Percentiles rank a stretch among this genome's conserved stretches.
Conservation (phyloP, 176 grass and related monocot genomes). For the Chrysopogon serrulatus region DNA sequence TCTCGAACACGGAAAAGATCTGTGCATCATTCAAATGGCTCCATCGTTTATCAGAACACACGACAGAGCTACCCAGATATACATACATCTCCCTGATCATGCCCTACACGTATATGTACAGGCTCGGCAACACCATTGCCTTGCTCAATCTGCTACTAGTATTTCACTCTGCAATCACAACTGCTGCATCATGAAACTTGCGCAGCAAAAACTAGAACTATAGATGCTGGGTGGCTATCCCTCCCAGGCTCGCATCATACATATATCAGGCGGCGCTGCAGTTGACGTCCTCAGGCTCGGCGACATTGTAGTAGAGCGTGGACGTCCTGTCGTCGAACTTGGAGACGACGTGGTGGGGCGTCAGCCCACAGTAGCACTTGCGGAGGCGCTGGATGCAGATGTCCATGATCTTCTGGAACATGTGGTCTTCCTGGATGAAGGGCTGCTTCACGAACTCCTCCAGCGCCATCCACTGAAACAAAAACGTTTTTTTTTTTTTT, state of each 20-base stretch:
- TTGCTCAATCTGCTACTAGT: background rate
- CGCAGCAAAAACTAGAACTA: background rate
- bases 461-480: conserved; percentile 82
- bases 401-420: conserved; percentile 96
- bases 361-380: conserved; percentile 87
- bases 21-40: too few relatives aligned
- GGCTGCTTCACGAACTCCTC: conserved; percentile 78
- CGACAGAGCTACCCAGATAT: background rate
- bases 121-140: background rate
- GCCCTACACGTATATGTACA: conserved; percentile 23
- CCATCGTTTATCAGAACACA: background rate
- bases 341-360: conserved; percentile 70
- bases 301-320: conserved; percentile 77
- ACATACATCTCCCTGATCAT: background rate
- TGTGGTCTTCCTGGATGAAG: conserved; percentile 80
- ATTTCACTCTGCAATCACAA: background rate
- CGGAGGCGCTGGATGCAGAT: conserved; percentile 81
- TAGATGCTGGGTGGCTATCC: background rate
- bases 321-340: conserved; percentile 87
- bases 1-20: too few relatives aligned
- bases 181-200: background rate
- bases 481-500: background rate
- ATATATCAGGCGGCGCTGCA: conserved; percentile 42
- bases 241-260: too few relatives aligned
- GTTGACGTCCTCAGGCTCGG: conserved; percentile 54